Percentiles rank a stretch among this genome's conserved stretches.
These are phyloP conservation scores for Leishmania amazonensis DNA, from an alignment of 208 protist genomes.

Conservation along the genomic window DNA sequence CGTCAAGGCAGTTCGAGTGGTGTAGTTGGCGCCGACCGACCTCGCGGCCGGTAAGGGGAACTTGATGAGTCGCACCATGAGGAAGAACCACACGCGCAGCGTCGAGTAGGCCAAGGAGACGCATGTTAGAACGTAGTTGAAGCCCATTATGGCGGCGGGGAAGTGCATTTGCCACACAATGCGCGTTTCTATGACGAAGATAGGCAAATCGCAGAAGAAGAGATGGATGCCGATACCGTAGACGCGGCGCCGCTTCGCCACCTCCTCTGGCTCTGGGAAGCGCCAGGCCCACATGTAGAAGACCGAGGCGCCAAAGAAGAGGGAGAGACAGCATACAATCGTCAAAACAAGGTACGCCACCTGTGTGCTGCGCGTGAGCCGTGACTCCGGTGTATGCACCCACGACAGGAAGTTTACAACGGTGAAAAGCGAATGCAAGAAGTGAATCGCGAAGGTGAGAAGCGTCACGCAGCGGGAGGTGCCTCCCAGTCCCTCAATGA, in stretches of 20 bases:
- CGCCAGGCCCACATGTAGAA: slow-evolving; percentile 94
- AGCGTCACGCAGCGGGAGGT: slow-evolving; percentile 61
- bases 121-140: slow-evolving; percentile 75
- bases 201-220: slow-evolving; percentile 79
- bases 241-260: slow-evolving; percentile 79
- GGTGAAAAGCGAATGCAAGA: slow-evolving; percentile 74
- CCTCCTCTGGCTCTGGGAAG: slow-evolving; percentile 85
- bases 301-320: slow-evolving; percentile 71
- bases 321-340: slow-evolving; percentile 67
- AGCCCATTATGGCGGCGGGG: slow-evolving; percentile 57
- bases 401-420: slow-evolving; percentile 72
- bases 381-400: slow-evolving; percentile 40
- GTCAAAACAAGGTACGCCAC: slow-evolving; percentile 69
- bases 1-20: slow-evolving; percentile 1
- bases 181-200: slow-evolving; percentile 77
- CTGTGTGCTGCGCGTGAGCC: slow-evolving; percentile 29
- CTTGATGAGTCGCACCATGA: slow-evolving; percentile 87
- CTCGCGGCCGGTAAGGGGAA: slow-evolving; percentile 32
- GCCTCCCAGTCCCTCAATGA: slow-evolving; percentile 68
- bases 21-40: slow-evolving; percentile 16
- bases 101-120: slow-evolving; percentile 72
- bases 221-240: slow-evolving; percentile 80
- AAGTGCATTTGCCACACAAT: slow-evolving; percentile 77
- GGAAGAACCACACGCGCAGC: slow-evolving; percentile 83
- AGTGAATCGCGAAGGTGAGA: slow-evolving; percentile 82